Evolutionary conservation across 2,329 filamentous ascomycete species (phyloP), one percentile per base, ranked within the genome.

Genomic region (Neoascochyta sp.): DNA sequence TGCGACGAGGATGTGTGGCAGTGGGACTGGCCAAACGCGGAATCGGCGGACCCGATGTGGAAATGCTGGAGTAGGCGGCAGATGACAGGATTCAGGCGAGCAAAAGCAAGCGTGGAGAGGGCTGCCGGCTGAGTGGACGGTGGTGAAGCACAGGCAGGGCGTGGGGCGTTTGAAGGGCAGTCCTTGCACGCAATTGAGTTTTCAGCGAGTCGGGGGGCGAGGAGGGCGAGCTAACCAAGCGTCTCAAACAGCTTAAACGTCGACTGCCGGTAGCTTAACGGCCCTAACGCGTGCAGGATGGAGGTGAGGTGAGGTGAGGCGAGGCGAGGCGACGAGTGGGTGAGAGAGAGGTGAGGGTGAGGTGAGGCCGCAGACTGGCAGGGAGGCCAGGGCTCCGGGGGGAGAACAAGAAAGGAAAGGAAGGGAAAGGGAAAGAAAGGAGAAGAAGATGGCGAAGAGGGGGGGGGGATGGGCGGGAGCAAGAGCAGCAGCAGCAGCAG

Each of bases 281-380:
- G 52, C 46, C 48, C 49, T 49, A 47, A 51, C 43, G 41, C 41
- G 48, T 42, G 41, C 51, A 51, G 41, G 43, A 41, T 39, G 16
- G 38, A 53, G 48, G 44, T 54, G 54, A 58, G 58, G 58, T 53
- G 49, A n/a, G 50, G 54, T 47, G 57, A 51, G 45, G 50, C 52
- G 48, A 57, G 52, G 50, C 43, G 51, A 54, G 55, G 55, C 39
- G 39, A 31, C n/a, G 39, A 41, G 29, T 4, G 18, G 52, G 51
- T 54, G 57, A 51, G 57, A 57, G 56, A 54, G 41, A 41, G 34
- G 43, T 42, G 41, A 45, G 32, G 37, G 32, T 45, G 39, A 49
- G 39, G 46, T 45, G 39, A 48, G 38, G 44, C 41, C 37, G 47
- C 42, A 41, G 36, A 44, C 49, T 51, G 47, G 55, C 57, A 57